A percentile compares a stretch with the other conserved stretches of the same genome.
Conservation (phyloP, 805 yeast species). For the Yamadazyma kitorensis region DNA sequence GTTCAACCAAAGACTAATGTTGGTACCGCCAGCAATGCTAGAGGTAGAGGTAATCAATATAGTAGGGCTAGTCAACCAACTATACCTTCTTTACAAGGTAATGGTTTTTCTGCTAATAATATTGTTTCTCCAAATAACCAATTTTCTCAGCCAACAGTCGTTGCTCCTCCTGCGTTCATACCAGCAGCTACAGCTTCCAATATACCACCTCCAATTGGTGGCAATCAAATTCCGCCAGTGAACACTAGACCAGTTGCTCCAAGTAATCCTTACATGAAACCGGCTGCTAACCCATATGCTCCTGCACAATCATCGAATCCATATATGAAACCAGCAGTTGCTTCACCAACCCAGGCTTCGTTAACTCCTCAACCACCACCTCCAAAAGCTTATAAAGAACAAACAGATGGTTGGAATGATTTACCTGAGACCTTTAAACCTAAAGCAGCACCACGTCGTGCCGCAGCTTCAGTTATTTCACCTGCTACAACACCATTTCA, state of each 20-base stretch:
- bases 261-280: constrained; percentile 30
- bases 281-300: constrained; percentile 11
- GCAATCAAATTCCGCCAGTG: background rate
- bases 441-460: constrained; percentile 38
- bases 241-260: constrained; percentile 16
- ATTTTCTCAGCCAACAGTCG: constrained; percentile 9
- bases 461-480: constrained; percentile 41
- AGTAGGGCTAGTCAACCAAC: constrained; percentile 8
- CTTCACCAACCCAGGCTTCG: constrained; percentile 17
- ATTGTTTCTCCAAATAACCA: constrained; percentile 9
- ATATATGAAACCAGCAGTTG: constrained; percentile 27
- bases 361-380: constrained; percentile 23
- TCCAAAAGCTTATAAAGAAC: constrained; percentile 32
- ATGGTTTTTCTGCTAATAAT: constrained; percentile 10
- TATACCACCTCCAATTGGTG: background rate
- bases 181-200: constrained; percentile 10
- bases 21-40: background rate
- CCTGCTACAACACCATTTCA: constrained; percentile 13
- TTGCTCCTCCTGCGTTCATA: constrained; percentile 6
- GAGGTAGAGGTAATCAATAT: constrained; percentile 6
- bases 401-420: constrained; percentile 72
- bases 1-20: background rate
- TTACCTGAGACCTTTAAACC: constrained; percentile 53
- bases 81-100: constrained; percentile 12
- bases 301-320: constrained; percentile 28